Evolutionary conservation across 1,284 basidiomycete genomes (phyloP).

Genomic region (Blastosporella zonata): DNA sequence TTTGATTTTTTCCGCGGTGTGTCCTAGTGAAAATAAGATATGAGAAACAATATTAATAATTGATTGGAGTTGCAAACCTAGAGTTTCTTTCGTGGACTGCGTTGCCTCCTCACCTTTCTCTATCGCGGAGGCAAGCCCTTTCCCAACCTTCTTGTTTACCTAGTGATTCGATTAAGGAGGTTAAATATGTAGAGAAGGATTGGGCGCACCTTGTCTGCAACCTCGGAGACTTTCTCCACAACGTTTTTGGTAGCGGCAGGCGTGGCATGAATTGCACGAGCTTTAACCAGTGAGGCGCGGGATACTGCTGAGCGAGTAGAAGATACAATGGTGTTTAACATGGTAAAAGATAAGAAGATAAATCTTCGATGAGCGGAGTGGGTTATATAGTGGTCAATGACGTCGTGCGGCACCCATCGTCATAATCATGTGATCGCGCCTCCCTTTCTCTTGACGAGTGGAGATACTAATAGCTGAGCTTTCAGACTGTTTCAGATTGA

Average conservation of each 20-base stretch:
- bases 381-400: slow-evolving; percentile 10
- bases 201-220: slow-evolving; percentile 51
- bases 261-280: slow-evolving; percentile 46
- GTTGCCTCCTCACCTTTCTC: slow-evolving; percentile 61
- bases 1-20: slow-evolving; percentile 30
- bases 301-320: slow-evolving; percentile 10
- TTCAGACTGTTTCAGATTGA: too few species aligned
- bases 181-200: not conserved
- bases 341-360: not conserved
- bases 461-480: not conserved
- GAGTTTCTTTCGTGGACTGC: slow-evolving; percentile 49
- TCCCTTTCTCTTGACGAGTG: not conserved
- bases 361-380: not conserved
- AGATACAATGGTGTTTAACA: slow-evolving; percentile 15
- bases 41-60: not conserved
- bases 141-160: slow-evolving; percentile 62
- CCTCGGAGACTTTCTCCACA: slow-evolving; percentile 62
- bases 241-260: slow-evolving; percentile 46
- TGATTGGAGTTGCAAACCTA: slow-evolving; percentile 37
- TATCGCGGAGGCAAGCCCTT: slow-evolving; percentile 59
- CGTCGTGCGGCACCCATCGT: slow-evolving; percentile 12
- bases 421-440: slow-evolving; percentile 11
- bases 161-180: slow-evolving; percentile 21
- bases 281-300: slow-evolving; percentile 22
- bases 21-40: slow-evolving; percentile 21